A percentile compares a stretch with the other conserved stretches of the same genome.
Conservation (phyloP, 73 alveolate genomes). For the Paramecium bursaria region DNA sequence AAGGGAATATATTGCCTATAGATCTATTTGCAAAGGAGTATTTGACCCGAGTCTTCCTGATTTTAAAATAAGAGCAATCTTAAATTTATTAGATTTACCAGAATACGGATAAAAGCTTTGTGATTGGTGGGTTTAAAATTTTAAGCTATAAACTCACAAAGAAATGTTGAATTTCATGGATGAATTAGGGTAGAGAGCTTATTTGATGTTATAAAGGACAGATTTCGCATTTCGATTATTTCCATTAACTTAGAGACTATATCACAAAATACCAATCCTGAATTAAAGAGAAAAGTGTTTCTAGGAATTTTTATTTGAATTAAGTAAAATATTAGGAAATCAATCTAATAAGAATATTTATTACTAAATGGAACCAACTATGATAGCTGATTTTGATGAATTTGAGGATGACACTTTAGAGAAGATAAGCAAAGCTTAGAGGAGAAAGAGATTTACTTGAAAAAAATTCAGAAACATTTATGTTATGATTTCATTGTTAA, state of each 20-base stretch:
- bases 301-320: too few relatives aligned
- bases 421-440: too few relatives aligned
- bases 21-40: conserved; percentile 16
- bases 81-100: conserved; percentile 24
- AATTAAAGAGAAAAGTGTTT: too few relatives aligned
- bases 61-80: conserved; percentile 23
- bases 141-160: neutral
- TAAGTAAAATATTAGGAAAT: too few relatives aligned
- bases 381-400: too few relatives aligned
- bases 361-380: too few relatives aligned
- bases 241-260: neutral
- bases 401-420: too few relatives aligned
- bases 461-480: conserved; percentile 23
- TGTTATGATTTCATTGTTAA: conserved; percentile 3
- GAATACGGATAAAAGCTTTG: conserved; percentile 26
- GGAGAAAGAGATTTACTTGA: too few relatives aligned
- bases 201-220: neutral
- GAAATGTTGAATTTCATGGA: conserved; percentile 7
- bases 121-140: conserved; percentile 43
- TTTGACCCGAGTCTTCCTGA: conserved; percentile 34
- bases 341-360: too few relatives aligned
- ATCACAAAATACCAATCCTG: too few relatives aligned
- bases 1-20: conserved; percentile 33
- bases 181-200: conserved; percentile 8
- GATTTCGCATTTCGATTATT: conserved; percentile 4